Conservation (phyloP, 2,329 filamentous ascomycete genomes). For the Pleoardoris graminearum region DNA sequence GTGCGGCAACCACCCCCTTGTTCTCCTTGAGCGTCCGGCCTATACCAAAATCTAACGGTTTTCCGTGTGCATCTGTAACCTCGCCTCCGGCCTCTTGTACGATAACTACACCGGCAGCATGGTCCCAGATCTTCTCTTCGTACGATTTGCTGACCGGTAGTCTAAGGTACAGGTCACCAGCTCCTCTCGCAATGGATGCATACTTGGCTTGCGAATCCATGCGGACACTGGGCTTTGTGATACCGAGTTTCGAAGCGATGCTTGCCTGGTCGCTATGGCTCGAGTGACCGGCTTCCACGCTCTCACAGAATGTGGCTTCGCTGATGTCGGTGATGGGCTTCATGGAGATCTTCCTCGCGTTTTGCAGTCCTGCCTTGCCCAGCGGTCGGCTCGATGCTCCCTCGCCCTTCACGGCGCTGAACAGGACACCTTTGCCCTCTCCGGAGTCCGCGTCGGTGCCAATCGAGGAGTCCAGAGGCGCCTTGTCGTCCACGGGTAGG, state of each 20-base stretch:
- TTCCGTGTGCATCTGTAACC: constrained; percentile 87
- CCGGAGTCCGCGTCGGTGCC: constrained; percentile 74
- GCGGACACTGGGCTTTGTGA: constrained; percentile 84
- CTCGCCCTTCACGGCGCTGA: constrained; percentile 77
- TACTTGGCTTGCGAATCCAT: constrained; percentile 99
- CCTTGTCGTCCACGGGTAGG: constrained; percentile 81
- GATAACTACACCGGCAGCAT: constrained; percentile 91
- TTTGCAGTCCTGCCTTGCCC: constrained; percentile 57
- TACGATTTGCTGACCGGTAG: constrained; percentile 85
- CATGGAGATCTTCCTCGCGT: constrained; percentile 74
- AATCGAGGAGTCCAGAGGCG: constrained; percentile 69
- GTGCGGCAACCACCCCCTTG: constrained; percentile 91
- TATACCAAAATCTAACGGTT: constrained; percentile 80
- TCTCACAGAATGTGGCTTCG: constrained; percentile 92
- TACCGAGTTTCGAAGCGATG: constrained; percentile 82
- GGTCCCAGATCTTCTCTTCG: constrained; percentile 99
- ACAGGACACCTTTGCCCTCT: constrained; percentile 80
- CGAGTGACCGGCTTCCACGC: constrained; percentile 90
- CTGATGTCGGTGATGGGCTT: constrained; percentile 72
- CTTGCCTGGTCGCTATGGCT: constrained; percentile 83
- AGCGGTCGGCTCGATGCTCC: constrained; percentile 82
- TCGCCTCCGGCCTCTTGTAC: constrained; percentile 91
- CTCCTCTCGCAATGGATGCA: constrained; percentile 88
- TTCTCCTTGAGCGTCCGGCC: constrained; percentile 87
- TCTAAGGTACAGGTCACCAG: constrained; percentile 91